Conservation (phyloP, 2,329 filamentous ascomycete species). For the Penicillium freii region DNA sequence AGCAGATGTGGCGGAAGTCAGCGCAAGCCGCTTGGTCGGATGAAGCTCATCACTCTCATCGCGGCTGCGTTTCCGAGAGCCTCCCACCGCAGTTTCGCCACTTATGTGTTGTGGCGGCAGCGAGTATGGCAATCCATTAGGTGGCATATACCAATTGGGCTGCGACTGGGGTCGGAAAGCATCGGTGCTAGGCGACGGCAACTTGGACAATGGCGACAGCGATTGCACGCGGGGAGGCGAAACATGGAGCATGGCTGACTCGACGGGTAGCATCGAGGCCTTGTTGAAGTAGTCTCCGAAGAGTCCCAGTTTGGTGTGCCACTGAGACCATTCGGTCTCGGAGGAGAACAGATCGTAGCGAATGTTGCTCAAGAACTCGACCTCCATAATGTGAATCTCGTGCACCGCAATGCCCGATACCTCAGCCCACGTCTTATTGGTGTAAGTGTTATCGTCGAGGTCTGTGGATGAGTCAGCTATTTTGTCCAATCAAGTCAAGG, state of each 20-base stretch:
- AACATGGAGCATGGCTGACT: slow-evolving; percentile 33
- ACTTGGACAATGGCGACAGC: slow-evolving; percentile 34
- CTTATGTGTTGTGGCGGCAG: slow-evolving; percentile 22
- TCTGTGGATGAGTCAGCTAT: slow-evolving; percentile 52
- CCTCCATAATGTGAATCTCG: slow-evolving; percentile 98
- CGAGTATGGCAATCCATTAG: slow-evolving; percentile 26
- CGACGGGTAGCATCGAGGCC: slow-evolving; percentile 53
- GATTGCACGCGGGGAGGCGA: slow-evolving; percentile 36
- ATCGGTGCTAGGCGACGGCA: slow-evolving; percentile 41
- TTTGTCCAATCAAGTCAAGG: background rate
- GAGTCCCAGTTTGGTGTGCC: slow-evolving; percentile 77
- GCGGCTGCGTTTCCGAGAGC: slow-evolving; percentile 58
- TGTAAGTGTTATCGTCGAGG: slow-evolving; percentile 97
- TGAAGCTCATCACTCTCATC: slow-evolving; percentile 57
- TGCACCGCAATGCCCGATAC: slow-evolving; percentile 90
- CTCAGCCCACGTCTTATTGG: slow-evolving; percentile 99
- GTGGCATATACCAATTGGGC: slow-evolving; percentile 30
- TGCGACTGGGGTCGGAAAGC: slow-evolving; percentile 27
- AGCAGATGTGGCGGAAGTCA: slow-evolving; percentile 23
- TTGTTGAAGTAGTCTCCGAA: slow-evolving; percentile 81
- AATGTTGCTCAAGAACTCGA: slow-evolving; percentile 99
- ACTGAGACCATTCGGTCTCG: slow-evolving; percentile 79
- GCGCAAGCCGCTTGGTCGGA: slow-evolving; percentile 52
- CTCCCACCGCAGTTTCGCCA: slow-evolving; percentile 20
- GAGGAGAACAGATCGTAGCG: slow-evolving; percentile 88